These are phyloP conservation scores for Domatiomyces globalis DNA, from an alignment of 2,329 filamentous ascomycete species.

Conservation along the genomic window DNA sequence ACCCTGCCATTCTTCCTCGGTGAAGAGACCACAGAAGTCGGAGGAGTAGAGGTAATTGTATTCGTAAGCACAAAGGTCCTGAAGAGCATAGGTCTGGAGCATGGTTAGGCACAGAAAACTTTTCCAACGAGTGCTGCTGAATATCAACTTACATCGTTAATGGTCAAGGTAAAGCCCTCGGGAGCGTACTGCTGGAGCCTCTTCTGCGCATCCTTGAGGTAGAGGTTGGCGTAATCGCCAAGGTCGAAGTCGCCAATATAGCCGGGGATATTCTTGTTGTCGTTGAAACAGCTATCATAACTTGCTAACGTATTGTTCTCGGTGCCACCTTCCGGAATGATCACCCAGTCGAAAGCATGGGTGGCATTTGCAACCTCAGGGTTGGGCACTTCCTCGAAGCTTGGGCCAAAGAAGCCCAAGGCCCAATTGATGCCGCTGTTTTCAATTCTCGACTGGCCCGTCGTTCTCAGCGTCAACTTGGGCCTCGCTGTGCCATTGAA, in stretches of 20 bases:
- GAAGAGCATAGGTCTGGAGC: conserved; percentile 20
- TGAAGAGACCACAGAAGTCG: conserved; percentile 41
- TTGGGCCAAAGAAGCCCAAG: conserved; percentile 39
- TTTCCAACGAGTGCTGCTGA: background rate
- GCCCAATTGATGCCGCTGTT: conserved; percentile 42
- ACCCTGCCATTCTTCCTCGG: conserved; percentile 40
- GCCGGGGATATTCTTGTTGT: conserved; percentile 22
- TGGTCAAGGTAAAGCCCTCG: conserved; percentile 34
- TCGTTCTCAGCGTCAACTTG: conserved; percentile 40
- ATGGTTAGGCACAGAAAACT: background rate
- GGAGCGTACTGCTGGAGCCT: conserved; percentile 37
- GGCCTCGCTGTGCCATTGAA: conserved; percentile 34
- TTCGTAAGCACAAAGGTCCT: conserved; percentile 42
- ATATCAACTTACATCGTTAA: conserved; percentile 33
- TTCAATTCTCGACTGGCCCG: conserved; percentile 39
- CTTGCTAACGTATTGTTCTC: conserved; percentile 42
- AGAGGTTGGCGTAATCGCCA: conserved; percentile 31
- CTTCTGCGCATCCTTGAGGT: conserved; percentile 31
- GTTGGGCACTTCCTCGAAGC: conserved; percentile 24
- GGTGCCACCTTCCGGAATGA: conserved; percentile 37
- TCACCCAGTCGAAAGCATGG: conserved; percentile 31
- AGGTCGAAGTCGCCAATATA: conserved; percentile 28
- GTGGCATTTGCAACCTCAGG: conserved; percentile 28
- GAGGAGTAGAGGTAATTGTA: conserved; percentile 36
- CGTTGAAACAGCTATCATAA: conserved; percentile 34